Evolutionary conservation across 2,329 filamentous ascomycete genomes (phyloP).

Genomic region (Monosporascus sp.): DNA sequence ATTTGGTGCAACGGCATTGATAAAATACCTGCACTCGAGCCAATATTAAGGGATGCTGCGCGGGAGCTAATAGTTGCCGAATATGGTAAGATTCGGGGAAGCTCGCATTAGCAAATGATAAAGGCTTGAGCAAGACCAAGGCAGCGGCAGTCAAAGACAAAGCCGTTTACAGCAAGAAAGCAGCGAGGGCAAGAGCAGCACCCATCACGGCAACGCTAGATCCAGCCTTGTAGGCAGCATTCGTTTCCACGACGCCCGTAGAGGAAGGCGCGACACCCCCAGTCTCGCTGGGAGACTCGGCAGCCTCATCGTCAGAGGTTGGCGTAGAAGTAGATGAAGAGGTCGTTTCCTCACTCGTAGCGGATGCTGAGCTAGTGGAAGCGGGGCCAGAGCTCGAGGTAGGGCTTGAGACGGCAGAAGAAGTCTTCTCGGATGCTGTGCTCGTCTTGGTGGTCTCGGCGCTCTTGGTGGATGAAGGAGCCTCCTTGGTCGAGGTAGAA

Average conservation of each 20-base stretch:
- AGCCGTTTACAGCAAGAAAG: slow-evolving; percentile 1
- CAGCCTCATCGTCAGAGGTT: background rate
- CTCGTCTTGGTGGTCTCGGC: slow-evolving; percentile 10
- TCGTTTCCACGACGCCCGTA: background rate
- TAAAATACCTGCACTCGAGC: too few species aligned
- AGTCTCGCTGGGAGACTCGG: background rate
- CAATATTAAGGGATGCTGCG: too few species aligned
- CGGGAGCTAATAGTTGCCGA: too few species aligned
- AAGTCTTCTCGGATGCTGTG: slow-evolving; percentile 13
- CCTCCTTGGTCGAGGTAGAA: slow-evolving; percentile 5
- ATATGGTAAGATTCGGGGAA: too few species aligned
- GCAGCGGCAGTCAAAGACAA: slow-evolving; percentile 6
- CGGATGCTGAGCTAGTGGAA: slow-evolving; percentile 8
- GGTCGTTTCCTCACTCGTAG: background rate
- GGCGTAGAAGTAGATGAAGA: background rate
- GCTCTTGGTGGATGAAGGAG: slow-evolving; percentile 2
- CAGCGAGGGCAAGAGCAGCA: slow-evolving; percentile 1
- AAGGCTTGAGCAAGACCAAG: background rate
- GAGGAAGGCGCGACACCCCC: background rate
- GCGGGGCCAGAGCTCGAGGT: slow-evolving; percentile 8
- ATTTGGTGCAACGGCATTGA: too few species aligned
- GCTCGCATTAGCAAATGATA: too few species aligned
- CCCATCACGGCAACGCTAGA: slow-evolving; percentile 1
- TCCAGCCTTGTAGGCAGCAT: background rate
- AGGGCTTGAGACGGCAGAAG: slow-evolving; percentile 7